Evolutionary conservation across 78 protist species (phyloP), one percentile per base, ranked within the genome.

Genomic region (Dictyostelium firmibasis): DNA sequence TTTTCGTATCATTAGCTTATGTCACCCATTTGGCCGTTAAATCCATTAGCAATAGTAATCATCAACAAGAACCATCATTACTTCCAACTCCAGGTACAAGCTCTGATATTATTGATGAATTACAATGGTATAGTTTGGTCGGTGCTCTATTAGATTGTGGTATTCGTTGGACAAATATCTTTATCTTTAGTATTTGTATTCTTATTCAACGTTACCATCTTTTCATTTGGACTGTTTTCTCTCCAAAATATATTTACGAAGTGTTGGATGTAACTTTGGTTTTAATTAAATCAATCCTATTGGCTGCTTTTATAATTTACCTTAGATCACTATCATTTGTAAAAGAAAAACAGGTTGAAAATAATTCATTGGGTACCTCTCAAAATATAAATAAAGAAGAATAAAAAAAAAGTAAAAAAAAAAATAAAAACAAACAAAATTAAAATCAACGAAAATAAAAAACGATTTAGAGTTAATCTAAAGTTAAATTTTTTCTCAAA

Each of bases 181-280:
- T 86, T 47, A 35, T 78, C 10, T 89, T 94, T 41, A 94, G 97
- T 84, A 75, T 81, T 27, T 70, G 81, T 41, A 70, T 94, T 9
- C 7, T 84, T n/a, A 84, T 86, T 36, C 89, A 88, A 83, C 38
- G 94, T 36, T 84, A 85, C 35, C 97, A 94, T 62, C 74, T 94
- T 20, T 94, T 94, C 60, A 85, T 95, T 20, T 95, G 97, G 97
- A 83, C 93, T 13, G 97, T 95, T 23, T 95, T 85, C 69, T 88
- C 97, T n/a, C 97, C 97, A 36, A 95, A 95, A 75, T 83, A 36
- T 38, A 83, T 95, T n/a, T 95, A 95, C 29, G 97, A 94, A 77
- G 97, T 94, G 6, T 36, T 81, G 16, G 91, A 85, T 76, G 86
- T 91, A 20, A 36, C 79, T 2, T 31, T 94, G 18, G 94, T 89